Base-by-base conservation (phyloP, 2,329 filamentous ascomycete genomes). In the Paecilomyces fulvus region DNA sequence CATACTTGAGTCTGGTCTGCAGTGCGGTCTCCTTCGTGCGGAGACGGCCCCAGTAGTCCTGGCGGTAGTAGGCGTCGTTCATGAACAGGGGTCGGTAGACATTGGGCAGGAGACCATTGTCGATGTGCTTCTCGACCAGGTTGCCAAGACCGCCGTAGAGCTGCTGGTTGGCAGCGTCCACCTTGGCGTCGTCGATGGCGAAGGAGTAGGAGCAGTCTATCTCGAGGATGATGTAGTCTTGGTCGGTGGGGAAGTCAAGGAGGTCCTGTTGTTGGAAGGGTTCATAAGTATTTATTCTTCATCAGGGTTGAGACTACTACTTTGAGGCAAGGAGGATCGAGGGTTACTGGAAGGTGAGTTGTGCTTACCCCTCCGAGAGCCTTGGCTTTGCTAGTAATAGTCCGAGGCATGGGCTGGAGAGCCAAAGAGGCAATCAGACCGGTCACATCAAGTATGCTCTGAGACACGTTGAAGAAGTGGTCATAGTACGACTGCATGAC, bases 51-150 rank as follows among this genome's bases (percentile, higher is more conserved):
- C 72, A 78, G 62, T 74, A 78, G 54, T 77, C 73, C 65, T 79
- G 75, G 30, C 69, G 63, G 55, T 67, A 71, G 62, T 77, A 73
- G 9, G 68, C 70, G 51, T 78, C 76, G 55, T 77, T 78, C 71
- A 77, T 76, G 61, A 79, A 79, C 4, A 78, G 62, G 7, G 76
- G 76, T 12, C 73, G 63, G 56, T 77, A 75, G 5, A 70, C 72
- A 28, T 75, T 67, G 0, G 74, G 70, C 17, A 76, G 63, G 3
- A 66, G 62, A 10, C 70, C 73, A 9, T 67, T 55, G 6, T 68
- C 57, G 43, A 71, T 69, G 54, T 67, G 73, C 30, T 67, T 63
- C 17, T 68, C 63, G 7, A 75, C 65, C 1, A 70, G 55, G 11
- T 69, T 67, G n/a, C 63, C 63, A 53, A 73, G 63, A 5, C 72